Conservation (phyloP, 176 grass and related monocot species). For the Oryza glumipatula region DNA sequence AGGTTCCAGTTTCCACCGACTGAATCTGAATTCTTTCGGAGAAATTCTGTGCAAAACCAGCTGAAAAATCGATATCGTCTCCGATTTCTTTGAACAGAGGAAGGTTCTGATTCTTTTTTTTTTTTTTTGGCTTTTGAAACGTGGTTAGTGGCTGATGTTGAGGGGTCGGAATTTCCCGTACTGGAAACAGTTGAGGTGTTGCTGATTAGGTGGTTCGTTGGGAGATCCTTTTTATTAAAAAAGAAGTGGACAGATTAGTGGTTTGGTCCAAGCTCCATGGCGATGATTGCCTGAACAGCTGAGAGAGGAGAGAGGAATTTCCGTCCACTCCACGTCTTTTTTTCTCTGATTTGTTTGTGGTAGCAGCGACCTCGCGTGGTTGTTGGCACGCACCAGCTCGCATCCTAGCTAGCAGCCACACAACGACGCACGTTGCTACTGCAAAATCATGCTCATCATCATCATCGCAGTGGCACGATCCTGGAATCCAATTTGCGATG, state of each 20-base stretch:
- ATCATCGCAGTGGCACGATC: not conserved
- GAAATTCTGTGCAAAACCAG: not conserved
- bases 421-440: slow-evolving; percentile 6
- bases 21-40: not conserved
- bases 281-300: not conserved
- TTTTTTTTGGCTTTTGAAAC: not conserved
- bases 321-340: slow-evolving; percentile 19
- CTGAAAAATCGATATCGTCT: too few relatives aligned
- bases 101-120: too few relatives aligned
- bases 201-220: slow-evolving; percentile 9
- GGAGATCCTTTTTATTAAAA: not conserved
- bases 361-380: slow-evolving; percentile 7
- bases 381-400: slow-evolving; percentile 2
- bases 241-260: not conserved
- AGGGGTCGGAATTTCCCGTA: not conserved
- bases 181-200: not conserved
- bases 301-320: not conserved
- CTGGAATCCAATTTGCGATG: slow-evolving; percentile 14
- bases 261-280: not conserved
- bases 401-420: not conserved
- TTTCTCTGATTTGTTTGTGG: not conserved
- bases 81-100: too few relatives aligned
- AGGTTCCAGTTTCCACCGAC: not conserved
- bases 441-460: slow-evolving; percentile 25
- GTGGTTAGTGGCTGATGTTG: not conserved